Percentiles rank a stretch among this genome's conserved stretches.
phyloP scores from a whole-genome alignment of 2,329 filamentous ascomycete species.

The Lasiodiplodia sp. region DNA sequence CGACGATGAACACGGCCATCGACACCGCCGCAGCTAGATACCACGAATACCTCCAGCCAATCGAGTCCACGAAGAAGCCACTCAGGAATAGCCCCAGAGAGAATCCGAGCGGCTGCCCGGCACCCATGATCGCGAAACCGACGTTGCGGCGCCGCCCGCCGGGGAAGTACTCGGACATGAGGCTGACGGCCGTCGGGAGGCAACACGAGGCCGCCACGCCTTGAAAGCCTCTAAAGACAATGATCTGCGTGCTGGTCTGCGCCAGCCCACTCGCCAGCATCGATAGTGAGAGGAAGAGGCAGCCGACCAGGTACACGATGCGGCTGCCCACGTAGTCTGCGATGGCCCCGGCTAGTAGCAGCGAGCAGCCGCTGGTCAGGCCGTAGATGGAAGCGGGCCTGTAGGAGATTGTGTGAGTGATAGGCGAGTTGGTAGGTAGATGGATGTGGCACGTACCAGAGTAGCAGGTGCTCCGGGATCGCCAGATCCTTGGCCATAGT shows the following conservation, averaged over 20 bases:
- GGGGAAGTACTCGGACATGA: slow-evolving; percentile 57
- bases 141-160: slow-evolving; percentile 59
- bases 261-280: slow-evolving; percentile 55
- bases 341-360: slow-evolving; percentile 59
- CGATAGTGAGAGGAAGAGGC: slow-evolving; percentile 28
- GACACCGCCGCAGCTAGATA: slow-evolving; percentile 54
- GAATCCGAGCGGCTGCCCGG: slow-evolving; percentile 61
- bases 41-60: slow-evolving; percentile 62
- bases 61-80: slow-evolving; percentile 56
- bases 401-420: too few relatives aligned
- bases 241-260: slow-evolving; percentile 49
- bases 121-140: slow-evolving; percentile 60
- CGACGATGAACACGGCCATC: slow-evolving; percentile 50
- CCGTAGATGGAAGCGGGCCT: slow-evolving; percentile 49
- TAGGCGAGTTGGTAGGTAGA: too few relatives aligned
- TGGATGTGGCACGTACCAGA: too few relatives aligned
- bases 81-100: slow-evolving; percentile 60
- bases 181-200: slow-evolving; percentile 58
- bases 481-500: slow-evolving; percentile 48
- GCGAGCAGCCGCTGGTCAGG: slow-evolving; percentile 57
- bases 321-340: slow-evolving; percentile 60
- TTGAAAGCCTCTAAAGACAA: slow-evolving; percentile 56
- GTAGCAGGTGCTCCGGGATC: slow-evolving; percentile 35
- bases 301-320: slow-evolving; percentile 56
- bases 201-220: slow-evolving; percentile 57